A percentile compares a stretch with the other conserved stretches of the same genome.
Evolutionary conservation across 2,329 filamentous ascomycete genomes (phyloP).

Genomic region (Cladosporium austrohemisphaericum): DNA sequence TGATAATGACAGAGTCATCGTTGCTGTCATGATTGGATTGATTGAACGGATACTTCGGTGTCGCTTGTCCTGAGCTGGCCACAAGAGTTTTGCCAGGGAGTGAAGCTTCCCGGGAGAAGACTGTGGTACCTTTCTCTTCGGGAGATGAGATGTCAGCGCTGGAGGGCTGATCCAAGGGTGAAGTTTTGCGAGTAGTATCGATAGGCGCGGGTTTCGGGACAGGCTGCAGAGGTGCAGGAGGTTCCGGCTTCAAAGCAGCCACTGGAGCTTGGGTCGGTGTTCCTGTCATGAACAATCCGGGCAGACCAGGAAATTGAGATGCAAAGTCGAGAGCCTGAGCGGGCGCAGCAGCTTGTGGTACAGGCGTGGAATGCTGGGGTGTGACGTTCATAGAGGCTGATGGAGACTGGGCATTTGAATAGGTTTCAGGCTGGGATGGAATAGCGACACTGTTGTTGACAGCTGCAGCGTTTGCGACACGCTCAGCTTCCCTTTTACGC

Average conservation of each 20-base stretch:
- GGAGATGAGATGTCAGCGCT: not conserved
- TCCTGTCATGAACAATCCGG: conserved; percentile 29
- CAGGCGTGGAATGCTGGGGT: conserved; percentile 5
- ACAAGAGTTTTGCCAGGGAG: not conserved
- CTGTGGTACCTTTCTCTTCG: too few relatives aligned
- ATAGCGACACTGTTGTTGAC: not conserved
- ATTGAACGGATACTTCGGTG: conserved; percentile 60
- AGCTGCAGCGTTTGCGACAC: conserved; percentile 17
- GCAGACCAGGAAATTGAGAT: conserved; percentile 19
- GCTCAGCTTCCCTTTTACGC: conserved; percentile 9
- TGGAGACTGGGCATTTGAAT: not conserved
- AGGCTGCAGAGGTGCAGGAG: not conserved
- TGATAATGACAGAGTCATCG: conserved; percentile 69
- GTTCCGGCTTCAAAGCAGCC: not conserved
- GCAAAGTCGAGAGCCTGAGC: not conserved
- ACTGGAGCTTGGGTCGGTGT: not conserved
- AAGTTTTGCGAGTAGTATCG: not conserved
- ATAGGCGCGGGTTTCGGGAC: not conserved
- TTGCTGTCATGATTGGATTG: conserved; percentile 47
- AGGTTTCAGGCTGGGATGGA: not conserved
- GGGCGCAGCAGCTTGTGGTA: not conserved
- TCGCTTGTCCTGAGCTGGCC: conserved; percentile 21
- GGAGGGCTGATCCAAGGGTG: not conserved
- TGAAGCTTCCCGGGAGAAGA: too few relatives aligned
- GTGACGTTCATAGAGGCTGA: not conserved